Base-by-base conservation (phyloP, 2,329 filamentous ascomycete species). In the Aspergillus fructus region DNA sequence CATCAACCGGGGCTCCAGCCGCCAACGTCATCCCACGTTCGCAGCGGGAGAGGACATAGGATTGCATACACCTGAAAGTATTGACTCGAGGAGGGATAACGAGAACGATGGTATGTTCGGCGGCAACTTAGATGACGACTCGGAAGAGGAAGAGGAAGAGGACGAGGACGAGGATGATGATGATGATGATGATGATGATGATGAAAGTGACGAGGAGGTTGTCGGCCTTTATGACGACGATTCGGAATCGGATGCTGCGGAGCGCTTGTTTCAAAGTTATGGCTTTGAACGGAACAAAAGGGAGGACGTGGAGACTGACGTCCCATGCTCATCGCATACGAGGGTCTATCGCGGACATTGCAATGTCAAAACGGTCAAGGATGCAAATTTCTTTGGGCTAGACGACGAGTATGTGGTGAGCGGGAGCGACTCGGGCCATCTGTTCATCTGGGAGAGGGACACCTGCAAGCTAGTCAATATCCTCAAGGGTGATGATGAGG, bases 391-490 rank as follows among this genome's bases (percentile, higher is more conserved):
- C 72, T 88, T 85, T 60, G 86, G 86, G 0, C 72, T 87, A 39
- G 75, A 87, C 58, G 87, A 89, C 64, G 85, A 89, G 66, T 89
- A 88, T 61, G 84, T 89, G 11, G 85, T 89, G 11, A 86, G 83
- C 56, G 86, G 86, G 5, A 86, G 83, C 58, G 87, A 89, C 64
- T 85, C 82, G 50, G 86, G 86, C 1, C 82, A 89, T 66, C 67
- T 89, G 23, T 89, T 89, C 70, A 87, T 89, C 52, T 89, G 86
- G 86, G 85, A 89, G 63, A 80, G 82, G 55, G 85, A 86, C 64
- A 85, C 84, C 4, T 75, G 78, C 17, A 76, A 84, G 55, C 72
- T 89, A 49, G 76, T 88, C 49, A 88, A 88, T 65, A 85, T 89
- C 15, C 76, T 89, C 6, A 81, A 87, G 68, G 86, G 84, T 1